Conservation (phyloP, 1,284 basidiomycete species). For the Tylopilus sp. region DNA sequence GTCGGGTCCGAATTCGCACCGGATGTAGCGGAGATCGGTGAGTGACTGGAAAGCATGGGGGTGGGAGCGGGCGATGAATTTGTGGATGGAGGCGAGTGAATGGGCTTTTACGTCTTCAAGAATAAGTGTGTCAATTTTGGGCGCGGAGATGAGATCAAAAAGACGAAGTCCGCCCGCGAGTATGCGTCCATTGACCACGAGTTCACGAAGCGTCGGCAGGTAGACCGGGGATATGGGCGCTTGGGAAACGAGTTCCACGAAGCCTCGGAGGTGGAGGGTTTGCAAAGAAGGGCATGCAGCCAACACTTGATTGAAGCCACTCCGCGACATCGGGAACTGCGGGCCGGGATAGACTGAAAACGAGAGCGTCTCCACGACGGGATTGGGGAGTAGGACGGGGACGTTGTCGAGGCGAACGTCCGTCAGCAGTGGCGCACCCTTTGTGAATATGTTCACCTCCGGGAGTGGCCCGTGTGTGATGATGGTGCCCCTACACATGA, state of each 20-base stretch:
- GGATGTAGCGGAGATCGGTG: slow-evolving; percentile 28
- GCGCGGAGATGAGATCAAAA: slow-evolving; percentile 34
- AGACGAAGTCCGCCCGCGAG: slow-evolving; percentile 31
- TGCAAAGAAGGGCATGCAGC: slow-evolving; percentile 22
- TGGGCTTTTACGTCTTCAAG: slow-evolving; percentile 33
- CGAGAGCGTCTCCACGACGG: slow-evolving; percentile 22
- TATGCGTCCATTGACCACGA: slow-evolving; percentile 33
- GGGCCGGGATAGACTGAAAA: slow-evolving; percentile 34
- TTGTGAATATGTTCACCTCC: slow-evolving; percentile 22
- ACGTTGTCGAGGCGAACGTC: slow-evolving; percentile 34
- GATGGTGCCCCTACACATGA: slow-evolving; percentile 36
- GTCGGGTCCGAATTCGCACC: slow-evolving; percentile 34
- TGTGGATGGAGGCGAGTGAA: slow-evolving; percentile 32
- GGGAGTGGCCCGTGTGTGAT: slow-evolving; percentile 30
- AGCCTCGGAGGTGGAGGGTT: slow-evolving; percentile 33
- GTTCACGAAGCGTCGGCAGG: slow-evolving; percentile 30
- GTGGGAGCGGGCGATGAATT: slow-evolving; percentile 26
- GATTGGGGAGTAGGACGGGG: slow-evolving; percentile 27
- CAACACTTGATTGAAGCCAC: slow-evolving; percentile 24
- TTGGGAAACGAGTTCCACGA: slow-evolving; percentile 26
- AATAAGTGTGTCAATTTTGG: slow-evolving; percentile 32
- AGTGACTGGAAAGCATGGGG: slow-evolving; percentile 31
- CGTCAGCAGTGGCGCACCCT: slow-evolving; percentile 30
- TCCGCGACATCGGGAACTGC: slow-evolving; percentile 31
- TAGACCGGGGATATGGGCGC: slow-evolving; percentile 20